A percentile compares a stretch with the other conserved stretches of the same genome.
Conservation (phyloP, 306 rosid species). For the Delonix regia region DNA sequence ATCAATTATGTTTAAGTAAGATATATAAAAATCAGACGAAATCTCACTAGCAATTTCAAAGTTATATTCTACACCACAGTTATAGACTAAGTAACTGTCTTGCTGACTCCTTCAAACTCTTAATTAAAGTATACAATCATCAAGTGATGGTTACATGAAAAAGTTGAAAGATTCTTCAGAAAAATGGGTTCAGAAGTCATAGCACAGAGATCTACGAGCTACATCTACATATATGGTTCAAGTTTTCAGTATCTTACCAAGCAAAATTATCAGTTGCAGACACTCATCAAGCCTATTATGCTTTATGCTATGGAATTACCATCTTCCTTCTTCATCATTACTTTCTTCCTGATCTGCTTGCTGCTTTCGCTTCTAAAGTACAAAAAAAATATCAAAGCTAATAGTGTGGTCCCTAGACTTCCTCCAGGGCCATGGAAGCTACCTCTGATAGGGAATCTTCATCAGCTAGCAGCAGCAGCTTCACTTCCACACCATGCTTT, state of each 20-base stretch:
- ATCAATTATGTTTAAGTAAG: not conserved
- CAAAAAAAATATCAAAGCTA: constrained; percentile 12
- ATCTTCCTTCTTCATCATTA: not conserved
- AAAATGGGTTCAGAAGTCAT: too few relatives aligned
- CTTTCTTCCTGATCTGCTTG: constrained; percentile 13
- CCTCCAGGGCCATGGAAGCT: constrained; percentile 46
- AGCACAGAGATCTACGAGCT: too few relatives aligned
- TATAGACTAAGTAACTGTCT: too few relatives aligned
- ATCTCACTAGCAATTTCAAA: too few relatives aligned
- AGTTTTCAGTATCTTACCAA: too few relatives aligned
- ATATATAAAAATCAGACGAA: not conserved
- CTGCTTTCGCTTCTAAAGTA: not conserved
- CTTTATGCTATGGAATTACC: constrained; percentile 26
- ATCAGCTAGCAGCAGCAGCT: constrained; percentile 18
- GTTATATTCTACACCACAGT: not conserved
- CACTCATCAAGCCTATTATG: too few relatives aligned
- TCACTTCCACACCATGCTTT: constrained; percentile 43
- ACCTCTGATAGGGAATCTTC: constrained; percentile 43
- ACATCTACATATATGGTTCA: too few relatives aligned
- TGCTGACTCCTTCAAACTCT: not conserved
- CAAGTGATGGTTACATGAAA: too few relatives aligned
- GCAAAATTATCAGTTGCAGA: too few relatives aligned
- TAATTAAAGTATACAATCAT: too few relatives aligned
- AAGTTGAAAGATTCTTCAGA: too few relatives aligned
- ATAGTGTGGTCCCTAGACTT: not conserved